Evolutionary conservation across 1,284 basidiomycete species (phyloP).

Genomic region (Ceratobasidium sp.): DNA sequence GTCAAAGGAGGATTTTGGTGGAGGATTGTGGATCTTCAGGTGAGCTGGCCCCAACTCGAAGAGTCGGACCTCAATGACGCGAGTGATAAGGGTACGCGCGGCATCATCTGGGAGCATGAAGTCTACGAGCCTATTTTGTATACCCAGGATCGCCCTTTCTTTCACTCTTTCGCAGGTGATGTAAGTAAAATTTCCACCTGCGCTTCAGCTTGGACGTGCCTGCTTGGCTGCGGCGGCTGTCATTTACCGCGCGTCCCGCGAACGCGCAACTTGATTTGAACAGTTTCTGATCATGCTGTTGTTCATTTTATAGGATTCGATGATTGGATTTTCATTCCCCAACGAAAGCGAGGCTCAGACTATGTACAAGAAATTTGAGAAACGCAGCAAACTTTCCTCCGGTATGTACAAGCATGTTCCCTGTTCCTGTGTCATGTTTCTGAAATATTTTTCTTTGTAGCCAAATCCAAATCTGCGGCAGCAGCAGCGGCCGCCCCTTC

Average conservation of each 20-base stretch:
- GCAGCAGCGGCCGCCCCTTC: conserved; percentile 45
- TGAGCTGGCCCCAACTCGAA: conserved; percentile 45
- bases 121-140: conserved; percentile 87
- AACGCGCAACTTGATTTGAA: not conserved
- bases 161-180: conserved; percentile 93
- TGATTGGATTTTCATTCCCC: conserved; percentile 91
- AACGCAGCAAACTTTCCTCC: conserved; percentile 68
- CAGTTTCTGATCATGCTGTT: not conserved
- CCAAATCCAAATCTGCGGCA: conserved; percentile 56
- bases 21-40: conserved; percentile 78
- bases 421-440: conserved; percentile 17
- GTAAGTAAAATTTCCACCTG: conserved; percentile 59
- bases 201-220: not conserved
- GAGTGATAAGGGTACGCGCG: conserved; percentile 68
- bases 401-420: conserved; percentile 51
- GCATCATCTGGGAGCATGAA: conserved; percentile 94
- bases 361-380: conserved; percentile 88
- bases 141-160: conserved; percentile 87
- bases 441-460: conserved; percentile 34
- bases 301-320: conserved; percentile 66
- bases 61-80: not conserved
- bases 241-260: not conserved
- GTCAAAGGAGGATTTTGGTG: conserved; percentile 67
- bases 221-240: not conserved
- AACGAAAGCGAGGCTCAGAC: conserved; percentile 86